Base-by-base conservation (phyloP, 2,329 filamentous ascomycete species). In the Hansfordia pulvinata region DNA sequence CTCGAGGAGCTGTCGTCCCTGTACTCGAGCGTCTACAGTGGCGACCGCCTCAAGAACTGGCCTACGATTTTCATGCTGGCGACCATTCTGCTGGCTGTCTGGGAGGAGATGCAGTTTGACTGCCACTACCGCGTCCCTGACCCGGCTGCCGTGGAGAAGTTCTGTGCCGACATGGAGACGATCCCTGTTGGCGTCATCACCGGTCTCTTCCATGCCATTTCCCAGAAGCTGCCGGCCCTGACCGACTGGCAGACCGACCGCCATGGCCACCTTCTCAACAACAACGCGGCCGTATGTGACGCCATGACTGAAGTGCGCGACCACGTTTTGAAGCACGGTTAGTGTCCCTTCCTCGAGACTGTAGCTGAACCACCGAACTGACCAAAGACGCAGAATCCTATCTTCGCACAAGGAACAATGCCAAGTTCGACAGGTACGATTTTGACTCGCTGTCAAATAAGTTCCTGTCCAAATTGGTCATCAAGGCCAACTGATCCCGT, bases 41-140 rank as follows among this genome's bases (percentile, higher is more conserved):
- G 88, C 32, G 88, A 94, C 53, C 88, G 92, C 55, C 72, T 94
- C 42, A 94, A 93, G 73, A 93, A 94, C 61, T 96, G 88, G 88
- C 88, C 88, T 2, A 94, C 86, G 25, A 96, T 96, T 51, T 96
- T 94, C 67, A 92, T 96, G 71, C 67, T 94, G 30, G 88, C 86
- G 8, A 86, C 83, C 4, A 90, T 96, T 36, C 71, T 96, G 18
- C 67, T 96, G 25, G 83, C 83, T 8, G 84, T 96, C 12, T 96
- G 88, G 88, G 88, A 96, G 53, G 80, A 93, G 66, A 94, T 96
- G 75, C 86, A 96, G 53, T 96, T 94, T 47, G 88, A 96, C 58
- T 92, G 82, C 65, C 83, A 93, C 58, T 96, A 93, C 66, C 80
- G 88, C 27, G 77, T 92, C 4, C 84, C 82, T 4, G 86, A 94